Evolutionary conservation across 768 basidiomycete species (phyloP), one percentile per base, ranked within the genome.

Genomic region (Lactifluus piperatus): DNA sequence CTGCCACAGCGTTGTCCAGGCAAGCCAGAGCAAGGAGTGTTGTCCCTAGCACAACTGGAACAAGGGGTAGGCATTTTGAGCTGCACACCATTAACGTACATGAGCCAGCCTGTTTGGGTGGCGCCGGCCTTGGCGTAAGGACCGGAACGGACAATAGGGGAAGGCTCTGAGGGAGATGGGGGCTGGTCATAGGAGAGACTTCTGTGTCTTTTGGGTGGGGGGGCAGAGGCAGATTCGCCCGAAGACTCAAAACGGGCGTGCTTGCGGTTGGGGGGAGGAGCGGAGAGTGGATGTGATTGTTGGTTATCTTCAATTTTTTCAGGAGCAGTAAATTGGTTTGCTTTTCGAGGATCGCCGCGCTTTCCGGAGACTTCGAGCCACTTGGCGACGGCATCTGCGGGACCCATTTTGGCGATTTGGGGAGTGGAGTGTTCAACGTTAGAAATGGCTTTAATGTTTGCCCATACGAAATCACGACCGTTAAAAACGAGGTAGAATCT

Each of bases 401-500:
- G 49, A 10, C 59, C 59, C 43, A 60, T 47, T 14, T n/a, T 47
- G 16, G 22, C 50, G 2, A 56, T 32, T 13, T 51, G 44, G 3
- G 50, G 4, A n/a, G n/a, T 11, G 30, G 22, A 14, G 43, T 56
- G 54, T 22, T 46, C 18, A 45, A 60, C 26, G 54, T 39, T 46
- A 22, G 59, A 60, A 37, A 60, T 26, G 1, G n/a, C 49, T 22
- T 60, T 60, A 29, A 51, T 32, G n/a, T 60, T 60, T 18, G 54
- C 49, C 59, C 59, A 60, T 5, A 50, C 39, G 14, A 51, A 60
- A 3, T 60, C 49, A 29, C 14, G 16, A 11, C 59, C 59, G 14
- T 60, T 60, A 29, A 56, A 60, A 1, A 51, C 43, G 54, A 60
- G 59, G 20, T 45, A 60, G n/a, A 60, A 60, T 20, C 20, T 56